Evolutionary conservation across 192 early-diverging fungal species (phyloP).

Genomic region (Coemansia sp.): DNA sequence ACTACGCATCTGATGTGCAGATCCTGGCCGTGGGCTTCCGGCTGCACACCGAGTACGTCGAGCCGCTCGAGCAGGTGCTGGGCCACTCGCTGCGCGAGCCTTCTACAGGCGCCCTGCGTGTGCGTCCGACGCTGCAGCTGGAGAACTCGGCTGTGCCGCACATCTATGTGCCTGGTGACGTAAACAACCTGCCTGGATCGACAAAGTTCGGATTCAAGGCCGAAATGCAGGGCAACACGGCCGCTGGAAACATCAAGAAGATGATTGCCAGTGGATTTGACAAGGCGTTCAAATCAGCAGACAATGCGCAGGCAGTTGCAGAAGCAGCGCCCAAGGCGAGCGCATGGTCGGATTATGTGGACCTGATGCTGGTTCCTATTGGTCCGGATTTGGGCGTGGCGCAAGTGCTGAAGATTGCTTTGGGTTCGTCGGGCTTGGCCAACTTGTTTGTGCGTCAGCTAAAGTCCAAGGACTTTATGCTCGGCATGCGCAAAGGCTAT

Average conservation of each 20-base stretch:
- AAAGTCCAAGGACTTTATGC: constrained; percentile 45
- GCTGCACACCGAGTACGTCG: constrained; percentile 55
- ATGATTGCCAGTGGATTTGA: constrained; percentile 37
- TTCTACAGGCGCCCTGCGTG: constrained; percentile 37
- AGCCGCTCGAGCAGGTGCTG: constrained; percentile 28
- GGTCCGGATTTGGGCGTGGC: constrained; percentile 38
- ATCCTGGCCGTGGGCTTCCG: constrained; percentile 53
- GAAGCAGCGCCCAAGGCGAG: constrained; percentile 18
- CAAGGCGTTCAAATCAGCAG: not conserved
- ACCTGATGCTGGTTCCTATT: constrained; percentile 46
- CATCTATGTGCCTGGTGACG: constrained; percentile 61
- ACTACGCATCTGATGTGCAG: constrained; percentile 60
- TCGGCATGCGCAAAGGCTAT: constrained; percentile 38
- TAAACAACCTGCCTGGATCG: constrained; percentile 42
- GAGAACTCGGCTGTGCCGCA: constrained; percentile 42
- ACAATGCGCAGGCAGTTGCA: not conserved
- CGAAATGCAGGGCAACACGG: constrained; percentile 48
- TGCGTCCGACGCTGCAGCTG: constrained; percentile 58
- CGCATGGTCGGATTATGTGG: constrained; percentile 36
- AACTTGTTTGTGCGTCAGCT: constrained; percentile 35
- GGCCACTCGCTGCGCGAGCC: constrained; percentile 28
- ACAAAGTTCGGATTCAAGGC: constrained; percentile 53
- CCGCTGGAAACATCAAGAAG: constrained; percentile 33
- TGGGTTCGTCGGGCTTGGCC: constrained; percentile 19
- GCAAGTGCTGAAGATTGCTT: constrained; percentile 35